phyloP scores from a whole-genome alignment of 2,329 filamentous ascomycete genomes.

The Polytolypa hystricis region DNA sequence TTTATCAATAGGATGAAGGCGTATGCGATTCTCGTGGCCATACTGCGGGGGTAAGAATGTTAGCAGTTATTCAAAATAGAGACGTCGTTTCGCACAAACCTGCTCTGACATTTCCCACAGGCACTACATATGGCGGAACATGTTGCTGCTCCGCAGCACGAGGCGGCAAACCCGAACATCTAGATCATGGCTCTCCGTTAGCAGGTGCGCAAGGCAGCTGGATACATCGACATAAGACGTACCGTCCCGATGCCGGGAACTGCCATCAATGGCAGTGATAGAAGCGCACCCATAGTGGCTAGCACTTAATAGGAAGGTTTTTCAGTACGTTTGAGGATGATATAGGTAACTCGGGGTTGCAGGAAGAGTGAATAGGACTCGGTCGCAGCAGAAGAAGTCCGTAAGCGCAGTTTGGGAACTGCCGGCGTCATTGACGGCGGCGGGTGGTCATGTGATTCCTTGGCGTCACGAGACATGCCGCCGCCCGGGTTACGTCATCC shows the following conservation, averaged over 20 bases:
- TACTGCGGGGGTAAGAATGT: too few species aligned
- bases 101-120: conserved; percentile 95
- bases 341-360: too few species aligned
- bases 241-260: conserved; percentile 79
- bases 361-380: too few species aligned
- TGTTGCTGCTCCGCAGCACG: conserved; percentile 92
- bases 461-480: too few species aligned
- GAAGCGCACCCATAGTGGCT: conserved; percentile 68
- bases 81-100: conserved; percentile 42
- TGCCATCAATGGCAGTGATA: conserved; percentile 82
- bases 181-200: conserved; percentile 25
- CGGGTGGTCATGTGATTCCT: too few species aligned
- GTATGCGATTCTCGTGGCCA: conserved; percentile 93
- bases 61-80: too few species aligned
- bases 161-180: conserved; percentile 68
- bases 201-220: neutral
- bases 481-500: neutral
- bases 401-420: too few species aligned
- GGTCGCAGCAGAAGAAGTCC: too few species aligned
- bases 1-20: conserved; percentile 91
- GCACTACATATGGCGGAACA: conserved; percentile 93
- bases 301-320: neutral
- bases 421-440: too few species aligned
- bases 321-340: too few species aligned
- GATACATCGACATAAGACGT: conserved; percentile 32